phyloP scores from a whole-genome alignment of 148 eudicot species.

The Fagopyrum esculentum region DNA sequence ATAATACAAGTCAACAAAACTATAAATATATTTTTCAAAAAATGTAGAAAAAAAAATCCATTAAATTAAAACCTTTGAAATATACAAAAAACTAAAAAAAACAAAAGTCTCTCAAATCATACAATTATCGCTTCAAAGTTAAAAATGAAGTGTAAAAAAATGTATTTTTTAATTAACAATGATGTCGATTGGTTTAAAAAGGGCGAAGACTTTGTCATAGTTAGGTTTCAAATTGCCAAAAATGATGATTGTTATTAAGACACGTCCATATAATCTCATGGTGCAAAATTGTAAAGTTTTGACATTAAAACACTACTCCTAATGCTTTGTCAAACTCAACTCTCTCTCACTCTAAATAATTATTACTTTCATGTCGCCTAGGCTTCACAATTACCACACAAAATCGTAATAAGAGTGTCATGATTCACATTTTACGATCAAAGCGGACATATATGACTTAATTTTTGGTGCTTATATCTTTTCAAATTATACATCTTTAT shows the following conservation, averaged over 20 bases:
- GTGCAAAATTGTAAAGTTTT: not conserved
- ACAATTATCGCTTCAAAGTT: too few species aligned
- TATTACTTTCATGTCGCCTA: not conserved
- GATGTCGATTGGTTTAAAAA: not conserved
- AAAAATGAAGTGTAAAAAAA: not conserved
- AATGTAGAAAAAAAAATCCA: too few species aligned
- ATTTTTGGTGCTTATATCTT: too few species aligned
- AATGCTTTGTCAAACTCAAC: not conserved
- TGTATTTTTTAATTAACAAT: not conserved
- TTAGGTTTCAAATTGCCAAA: not conserved
- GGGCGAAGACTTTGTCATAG: not conserved
- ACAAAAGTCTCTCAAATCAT: too few species aligned
- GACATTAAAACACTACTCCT: not conserved
- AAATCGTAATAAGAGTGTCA: not conserved
- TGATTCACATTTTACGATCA: not conserved
- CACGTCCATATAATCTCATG: not conserved
- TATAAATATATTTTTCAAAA: too few species aligned
- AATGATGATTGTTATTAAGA: not conserved
- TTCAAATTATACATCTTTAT: too few species aligned
- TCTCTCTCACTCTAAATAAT: not conserved
- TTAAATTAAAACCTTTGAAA: too few species aligned
- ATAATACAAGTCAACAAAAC: too few species aligned
- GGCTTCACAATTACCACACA: not conserved
- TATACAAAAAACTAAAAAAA: too few species aligned
- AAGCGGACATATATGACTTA: too few species aligned